A percentile compares a stretch with the other conserved stretches of the same genome.
Conservation (phyloP, 805 yeast genomes). For the Candida sithepensis region DNA sequence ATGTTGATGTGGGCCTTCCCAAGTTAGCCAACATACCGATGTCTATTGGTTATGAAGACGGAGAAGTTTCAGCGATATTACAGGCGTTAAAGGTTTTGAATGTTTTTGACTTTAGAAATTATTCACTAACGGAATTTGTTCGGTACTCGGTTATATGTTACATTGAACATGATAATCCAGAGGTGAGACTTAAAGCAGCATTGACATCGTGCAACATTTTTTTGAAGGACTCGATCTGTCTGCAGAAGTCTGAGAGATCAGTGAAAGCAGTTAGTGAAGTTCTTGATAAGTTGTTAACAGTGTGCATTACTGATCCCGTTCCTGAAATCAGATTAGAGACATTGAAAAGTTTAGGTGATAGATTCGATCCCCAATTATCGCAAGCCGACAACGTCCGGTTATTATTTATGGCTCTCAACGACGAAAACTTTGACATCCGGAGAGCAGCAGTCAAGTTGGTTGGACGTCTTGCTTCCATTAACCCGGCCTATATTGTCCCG, state of each 20-base stretch:
- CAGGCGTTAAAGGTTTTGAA: constrained; percentile 79
- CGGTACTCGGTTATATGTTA: constrained; percentile 80
- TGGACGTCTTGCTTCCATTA: constrained; percentile 79
- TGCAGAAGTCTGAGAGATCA: constrained; percentile 77
- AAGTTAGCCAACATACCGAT: constrained; percentile 19
- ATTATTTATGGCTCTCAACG: constrained; percentile 85
- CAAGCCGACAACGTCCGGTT: constrained; percentile 89
- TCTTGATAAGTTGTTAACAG: constrained; percentile 70
- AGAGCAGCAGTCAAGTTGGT: constrained; percentile 73
- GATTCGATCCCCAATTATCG: constrained; percentile 86
- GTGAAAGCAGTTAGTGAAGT: constrained; percentile 82
- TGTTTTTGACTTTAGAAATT: constrained; percentile 68
- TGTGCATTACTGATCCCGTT: constrained; percentile 84
- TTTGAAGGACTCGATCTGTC: constrained; percentile 76
- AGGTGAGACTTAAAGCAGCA: constrained; percentile 81
- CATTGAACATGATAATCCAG: constrained; percentile 73
- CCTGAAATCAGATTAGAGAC: constrained; percentile 84
- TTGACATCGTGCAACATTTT: constrained; percentile 77
- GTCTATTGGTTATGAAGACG: constrained; percentile 25
- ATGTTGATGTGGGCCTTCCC: constrained; percentile 17
- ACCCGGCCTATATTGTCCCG: constrained; percentile 96
- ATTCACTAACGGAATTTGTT: constrained; percentile 82
- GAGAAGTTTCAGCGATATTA: constrained; percentile 46
- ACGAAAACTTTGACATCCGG: constrained; percentile 81
- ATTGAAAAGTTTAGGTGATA: constrained; percentile 63